phyloP scores from a whole-genome alignment of 768 basidiomycete genomes.

The Tremella mesenterica region DNA sequence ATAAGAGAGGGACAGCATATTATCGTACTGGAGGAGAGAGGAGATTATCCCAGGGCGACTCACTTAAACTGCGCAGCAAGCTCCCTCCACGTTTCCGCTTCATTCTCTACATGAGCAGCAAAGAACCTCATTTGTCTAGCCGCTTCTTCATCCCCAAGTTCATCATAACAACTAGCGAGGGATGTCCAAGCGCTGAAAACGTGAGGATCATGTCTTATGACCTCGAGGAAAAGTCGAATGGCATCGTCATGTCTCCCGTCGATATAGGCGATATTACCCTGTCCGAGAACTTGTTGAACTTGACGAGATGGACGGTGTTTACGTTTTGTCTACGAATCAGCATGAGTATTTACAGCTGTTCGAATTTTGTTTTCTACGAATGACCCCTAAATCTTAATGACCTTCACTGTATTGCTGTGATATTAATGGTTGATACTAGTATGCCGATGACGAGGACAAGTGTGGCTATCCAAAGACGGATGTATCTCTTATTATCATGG shows the following conservation, averaged over 20 bases:
- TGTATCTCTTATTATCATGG: too few species aligned
- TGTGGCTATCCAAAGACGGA: too few species aligned
- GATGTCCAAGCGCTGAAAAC: conserved; percentile 74
- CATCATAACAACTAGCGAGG: conserved; percentile 72
- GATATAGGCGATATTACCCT: conserved; percentile 80
- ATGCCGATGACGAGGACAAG: too few species aligned
- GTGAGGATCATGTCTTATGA: conserved; percentile 85
- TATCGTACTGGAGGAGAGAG: too few species aligned
- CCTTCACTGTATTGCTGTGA: too few species aligned
- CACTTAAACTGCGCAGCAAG: conserved; percentile 69
- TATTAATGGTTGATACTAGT: too few species aligned
- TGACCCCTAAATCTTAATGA: too few species aligned
- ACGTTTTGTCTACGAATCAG: not conserved
- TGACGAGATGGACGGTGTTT: conserved; percentile 49
- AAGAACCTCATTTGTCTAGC: conserved; percentile 77
- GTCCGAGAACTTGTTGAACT: conserved; percentile 56
- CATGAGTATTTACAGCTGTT: too few species aligned
- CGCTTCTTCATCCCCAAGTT: conserved; percentile 59
- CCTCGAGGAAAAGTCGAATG: conserved; percentile 74
- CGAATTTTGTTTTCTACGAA: too few species aligned
- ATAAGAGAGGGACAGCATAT: too few species aligned
- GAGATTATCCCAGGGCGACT: conserved; percentile 18
- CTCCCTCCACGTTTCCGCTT: conserved; percentile 78
- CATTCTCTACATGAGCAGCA: conserved; percentile 76
- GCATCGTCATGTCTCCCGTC: conserved; percentile 60